phyloP scores from a whole-genome alignment of 495 filamentous ascomycete species.

The Mytilinidion resinicola region DNA sequence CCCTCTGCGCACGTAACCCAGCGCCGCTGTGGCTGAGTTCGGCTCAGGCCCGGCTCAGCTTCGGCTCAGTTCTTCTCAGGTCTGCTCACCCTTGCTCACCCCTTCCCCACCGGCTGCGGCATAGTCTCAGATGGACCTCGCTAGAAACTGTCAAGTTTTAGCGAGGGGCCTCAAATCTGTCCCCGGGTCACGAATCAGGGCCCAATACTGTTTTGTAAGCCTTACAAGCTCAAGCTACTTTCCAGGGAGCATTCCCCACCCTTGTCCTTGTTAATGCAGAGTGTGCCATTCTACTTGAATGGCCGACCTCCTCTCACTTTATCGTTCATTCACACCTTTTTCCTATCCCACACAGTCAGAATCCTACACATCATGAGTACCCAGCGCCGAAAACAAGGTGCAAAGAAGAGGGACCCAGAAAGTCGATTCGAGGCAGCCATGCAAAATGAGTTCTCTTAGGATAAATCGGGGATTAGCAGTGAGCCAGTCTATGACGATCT shows the following conservation, averaged over 20 bases:
- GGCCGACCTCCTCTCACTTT: neutral
- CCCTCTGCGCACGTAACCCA: no score
- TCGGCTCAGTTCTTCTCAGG: no score
- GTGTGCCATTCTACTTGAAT: neutral
- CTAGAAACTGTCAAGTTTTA: no score
- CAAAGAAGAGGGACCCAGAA: constrained; percentile 1
- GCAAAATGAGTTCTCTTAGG: neutral
- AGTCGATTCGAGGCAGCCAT: neutral
- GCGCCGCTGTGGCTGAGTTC: no score
- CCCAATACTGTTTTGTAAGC: no score
- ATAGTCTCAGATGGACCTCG: no score
- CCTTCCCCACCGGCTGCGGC: no score
- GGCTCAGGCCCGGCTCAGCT: no score
- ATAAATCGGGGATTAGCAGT: constrained; percentile 1
- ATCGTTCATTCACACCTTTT: neutral
- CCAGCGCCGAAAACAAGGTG: neutral
- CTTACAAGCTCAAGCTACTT: neutral
- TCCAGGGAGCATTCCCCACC: neutral
- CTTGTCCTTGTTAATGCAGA: neutral
- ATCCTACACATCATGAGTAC: neutral
- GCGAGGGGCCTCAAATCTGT: no score
- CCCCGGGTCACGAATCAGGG: no score
- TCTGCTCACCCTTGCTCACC: no score
- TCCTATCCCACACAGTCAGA: neutral
- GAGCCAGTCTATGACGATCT: neutral